Conservation (phyloP, 805 yeast species). For the Barnettozyma sp. region DNA sequence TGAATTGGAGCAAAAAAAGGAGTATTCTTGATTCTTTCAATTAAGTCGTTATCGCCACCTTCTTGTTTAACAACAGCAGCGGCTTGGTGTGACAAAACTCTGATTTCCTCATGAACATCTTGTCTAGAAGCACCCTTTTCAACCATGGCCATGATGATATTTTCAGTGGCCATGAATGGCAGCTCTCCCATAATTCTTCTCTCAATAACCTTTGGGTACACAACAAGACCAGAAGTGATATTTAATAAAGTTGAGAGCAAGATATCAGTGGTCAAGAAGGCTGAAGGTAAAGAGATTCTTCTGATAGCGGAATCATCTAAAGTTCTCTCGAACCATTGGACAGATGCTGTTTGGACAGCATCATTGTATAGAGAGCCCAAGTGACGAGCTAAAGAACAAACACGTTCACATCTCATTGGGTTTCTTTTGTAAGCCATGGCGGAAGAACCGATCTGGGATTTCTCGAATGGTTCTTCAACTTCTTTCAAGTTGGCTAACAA, state of each 20-base stretch:
- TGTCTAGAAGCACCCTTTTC: constrained; percentile 97
- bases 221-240: constrained; percentile 92
- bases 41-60: constrained; percentile 97
- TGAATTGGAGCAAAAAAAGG: constrained; percentile 85
- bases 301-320: constrained; percentile 97
- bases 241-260: constrained; percentile 81
- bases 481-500: constrained; percentile 94
- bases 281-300: constrained; percentile 93
- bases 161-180: constrained; percentile 99
- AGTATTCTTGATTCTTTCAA: constrained; percentile 74
- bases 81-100: constrained; percentile 96
- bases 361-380: constrained; percentile 86
- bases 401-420: constrained; percentile 99
- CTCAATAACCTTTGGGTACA: constrained; percentile 97
- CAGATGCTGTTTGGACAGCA: constrained; percentile 94
- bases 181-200: constrained; percentile 90
- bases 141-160: constrained; percentile 99
- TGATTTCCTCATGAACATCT: constrained; percentile 95
- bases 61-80: constrained; percentile 95
- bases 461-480: constrained; percentile 97
- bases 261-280: constrained; percentile 93
- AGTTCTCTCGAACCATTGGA: constrained; percentile 99
- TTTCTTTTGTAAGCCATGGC: constrained; percentile 99
- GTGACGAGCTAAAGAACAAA: constrained; percentile 96
- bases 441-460: constrained; percentile 94